phyloP scores from a whole-genome alignment of 2,329 filamentous ascomycete species.

The Colletotrichum costaricense region DNA sequence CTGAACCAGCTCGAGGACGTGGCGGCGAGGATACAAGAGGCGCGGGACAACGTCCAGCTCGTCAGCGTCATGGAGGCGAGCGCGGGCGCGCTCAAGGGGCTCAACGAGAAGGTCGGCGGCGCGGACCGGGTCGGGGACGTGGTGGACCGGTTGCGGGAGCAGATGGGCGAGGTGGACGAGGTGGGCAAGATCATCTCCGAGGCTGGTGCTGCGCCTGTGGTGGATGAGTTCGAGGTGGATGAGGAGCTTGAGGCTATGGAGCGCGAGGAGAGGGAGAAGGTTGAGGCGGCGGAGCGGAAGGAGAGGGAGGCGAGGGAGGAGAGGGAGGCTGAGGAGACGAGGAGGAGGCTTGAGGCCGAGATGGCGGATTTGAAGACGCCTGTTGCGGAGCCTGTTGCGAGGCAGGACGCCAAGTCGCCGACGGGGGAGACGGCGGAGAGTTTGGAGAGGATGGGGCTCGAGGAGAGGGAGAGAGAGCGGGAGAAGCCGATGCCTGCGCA shows the following conservation, averaged over 20 bases:
- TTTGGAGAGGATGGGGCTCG: conserved; percentile 52
- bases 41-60: conserved; percentile 84
- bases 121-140: conserved; percentile 80
- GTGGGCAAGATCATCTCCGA: conserved; percentile 82
- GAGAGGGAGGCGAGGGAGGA: conserved; percentile 57
- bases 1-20: conserved; percentile 86
- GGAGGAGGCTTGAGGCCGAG: conserved; percentile 59
- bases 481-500: conserved; percentile 36
- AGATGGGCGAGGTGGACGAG: conserved; percentile 87
- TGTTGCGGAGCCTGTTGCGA: conserved; percentile 10
- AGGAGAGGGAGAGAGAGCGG: conserved; percentile 42
- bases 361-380: conserved; percentile 22
- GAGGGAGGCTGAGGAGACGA: conserved; percentile 60
- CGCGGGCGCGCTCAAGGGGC: conserved; percentile 74
- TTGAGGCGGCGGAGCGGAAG: conserved; percentile 54
- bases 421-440: conserved; percentile 45
- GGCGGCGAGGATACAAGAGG: conserved; percentile 85
- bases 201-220: conserved; percentile 52
- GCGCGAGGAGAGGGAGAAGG: conserved; percentile 64
- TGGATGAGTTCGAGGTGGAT: conserved; percentile 88
- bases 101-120: conserved; percentile 84
- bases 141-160: conserved; percentile 79
- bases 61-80: conserved; percentile 86
- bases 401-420: conserved; percentile 43
- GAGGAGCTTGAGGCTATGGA: conserved; percentile 87